A percentile compares a stretch with the other conserved stretches of the same genome.
Evolutionary conservation across 202 grass and related monocot genomes (phyloP).

Genomic region (Eragrostis tef): DNA sequence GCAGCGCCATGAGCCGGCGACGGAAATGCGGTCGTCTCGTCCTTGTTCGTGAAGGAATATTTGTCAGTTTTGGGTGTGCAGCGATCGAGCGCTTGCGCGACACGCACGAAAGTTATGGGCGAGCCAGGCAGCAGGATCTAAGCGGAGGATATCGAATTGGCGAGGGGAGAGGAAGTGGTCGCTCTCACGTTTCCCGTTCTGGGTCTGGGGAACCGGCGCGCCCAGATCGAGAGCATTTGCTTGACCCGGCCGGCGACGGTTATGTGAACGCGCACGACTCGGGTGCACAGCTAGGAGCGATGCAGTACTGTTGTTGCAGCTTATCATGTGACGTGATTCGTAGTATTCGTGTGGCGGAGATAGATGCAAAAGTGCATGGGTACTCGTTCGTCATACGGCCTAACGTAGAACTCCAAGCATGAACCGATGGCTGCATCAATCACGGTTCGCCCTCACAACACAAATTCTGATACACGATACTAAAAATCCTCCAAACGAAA

Average conservation of each 20-base stretch:
- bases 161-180: background rate
- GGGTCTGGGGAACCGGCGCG: background rate
- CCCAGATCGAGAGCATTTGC: conserved; percentile 12
- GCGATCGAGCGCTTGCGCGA: background rate
- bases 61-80: conserved; percentile 6
- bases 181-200: conserved; percentile 50
- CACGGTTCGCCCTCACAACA: too few species aligned
- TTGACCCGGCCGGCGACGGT: background rate
- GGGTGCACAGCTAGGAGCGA: background rate
- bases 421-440: too few species aligned
- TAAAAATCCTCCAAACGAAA: too few species aligned
- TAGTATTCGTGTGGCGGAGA: too few species aligned
- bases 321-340: too few species aligned
- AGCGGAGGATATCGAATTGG: background rate
- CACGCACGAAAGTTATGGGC: background rate
- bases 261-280: background rate
- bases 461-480: too few species aligned
- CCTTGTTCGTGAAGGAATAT: conserved; percentile 31
- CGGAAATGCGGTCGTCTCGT: background rate
- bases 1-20: background rate
- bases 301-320: too few species aligned
- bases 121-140: conserved; percentile 29
- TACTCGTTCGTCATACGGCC: background rate
- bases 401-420: too few species aligned
- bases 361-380: too few species aligned